These are phyloP conservation scores for Alternaria triticina DNA, from an alignment of 2,329 filamentous ascomycete genomes.

Conservation along the genomic window DNA sequence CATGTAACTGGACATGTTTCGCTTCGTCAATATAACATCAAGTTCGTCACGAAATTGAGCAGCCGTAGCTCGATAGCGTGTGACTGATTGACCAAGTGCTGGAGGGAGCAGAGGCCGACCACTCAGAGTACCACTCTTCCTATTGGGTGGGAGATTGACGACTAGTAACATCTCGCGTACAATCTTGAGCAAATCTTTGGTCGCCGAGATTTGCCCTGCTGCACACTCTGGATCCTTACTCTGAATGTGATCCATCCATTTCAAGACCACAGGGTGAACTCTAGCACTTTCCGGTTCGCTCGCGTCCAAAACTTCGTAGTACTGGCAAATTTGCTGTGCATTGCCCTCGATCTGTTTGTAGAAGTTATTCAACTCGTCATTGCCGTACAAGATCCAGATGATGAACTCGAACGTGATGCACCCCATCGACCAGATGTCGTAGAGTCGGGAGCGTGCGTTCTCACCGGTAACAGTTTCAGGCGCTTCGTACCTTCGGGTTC, in stretches of 20 bases:
- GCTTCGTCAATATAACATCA: constrained; percentile 10
- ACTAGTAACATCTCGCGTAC: constrained; percentile 14
- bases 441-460: constrained; percentile 16
- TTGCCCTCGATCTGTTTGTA: constrained; percentile 1
- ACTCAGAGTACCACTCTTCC: background rate
- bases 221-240: constrained; percentile 5
- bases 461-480: constrained; percentile 9
- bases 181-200: constrained; percentile 12
- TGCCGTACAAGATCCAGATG: constrained; percentile 32
- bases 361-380: constrained; percentile 4
- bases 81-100: background rate
- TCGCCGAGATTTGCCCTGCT: background rate
- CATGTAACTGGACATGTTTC: background rate
- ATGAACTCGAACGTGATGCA: constrained; percentile 35
- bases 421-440: constrained; percentile 36
- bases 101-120: background rate
- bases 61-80: constrained; percentile 19
- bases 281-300: background rate
- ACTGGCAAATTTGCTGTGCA: constrained; percentile 3
- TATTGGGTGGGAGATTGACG: constrained; percentile 8
- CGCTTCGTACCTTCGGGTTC: constrained; percentile 23
- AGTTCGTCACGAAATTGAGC: constrained; percentile 13
- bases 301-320: background rate
- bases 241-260: constrained; percentile 16
- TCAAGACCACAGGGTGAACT: constrained; percentile 2